A percentile compares a stretch with the other conserved stretches of the same genome.
These are phyloP conservation scores for Tricholoma sp. DNA, from an alignment of 768 basidiomycete genomes.

Conservation along the genomic window DNA sequence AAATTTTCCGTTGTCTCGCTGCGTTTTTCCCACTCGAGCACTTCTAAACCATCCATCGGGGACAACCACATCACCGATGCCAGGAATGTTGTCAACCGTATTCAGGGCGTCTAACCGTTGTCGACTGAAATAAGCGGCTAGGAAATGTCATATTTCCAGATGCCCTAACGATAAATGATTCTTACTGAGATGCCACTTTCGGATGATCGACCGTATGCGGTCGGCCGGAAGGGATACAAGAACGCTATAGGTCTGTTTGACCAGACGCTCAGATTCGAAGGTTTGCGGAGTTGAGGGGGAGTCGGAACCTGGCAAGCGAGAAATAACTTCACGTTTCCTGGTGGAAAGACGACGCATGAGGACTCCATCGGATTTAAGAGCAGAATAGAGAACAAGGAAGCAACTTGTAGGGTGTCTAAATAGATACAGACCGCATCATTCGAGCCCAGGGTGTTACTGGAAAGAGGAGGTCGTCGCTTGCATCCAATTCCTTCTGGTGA, in stretches of 20 bases:
- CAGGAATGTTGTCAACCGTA: slow-evolving; percentile 66
- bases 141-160: slow-evolving; percentile 19
- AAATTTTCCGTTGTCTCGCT: slow-evolving; percentile 43
- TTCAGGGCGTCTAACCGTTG: slow-evolving; percentile 64
- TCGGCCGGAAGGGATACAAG: slow-evolving; percentile 60
- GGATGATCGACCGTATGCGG: slow-evolving; percentile 43
- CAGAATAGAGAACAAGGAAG: background rate
- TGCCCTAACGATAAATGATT: slow-evolving; percentile 15
- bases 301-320: slow-evolving; percentile 13
- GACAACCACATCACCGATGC: slow-evolving; percentile 58
- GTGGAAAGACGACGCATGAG: background rate
- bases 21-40: slow-evolving; percentile 63
- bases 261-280: slow-evolving; percentile 55
- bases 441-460: slow-evolving; percentile 72
- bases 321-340: slow-evolving; percentile 14
- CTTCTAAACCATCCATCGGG: slow-evolving; percentile 79
- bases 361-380: background rate
- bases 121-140: slow-evolving; percentile 85
- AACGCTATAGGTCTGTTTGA: slow-evolving; percentile 84
- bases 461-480: slow-evolving; percentile 47
- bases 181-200: slow-evolving; percentile 85
- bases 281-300: slow-evolving; percentile 27
- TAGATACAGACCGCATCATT: slow-evolving; percentile 53
- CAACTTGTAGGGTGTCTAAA: slow-evolving; percentile 1
- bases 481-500: slow-evolving; percentile 70